These are phyloP conservation scores for Evernia prunastri DNA, from an alignment of 495 filamentous ascomycete genomes.

Conservation along the genomic window DNA sequence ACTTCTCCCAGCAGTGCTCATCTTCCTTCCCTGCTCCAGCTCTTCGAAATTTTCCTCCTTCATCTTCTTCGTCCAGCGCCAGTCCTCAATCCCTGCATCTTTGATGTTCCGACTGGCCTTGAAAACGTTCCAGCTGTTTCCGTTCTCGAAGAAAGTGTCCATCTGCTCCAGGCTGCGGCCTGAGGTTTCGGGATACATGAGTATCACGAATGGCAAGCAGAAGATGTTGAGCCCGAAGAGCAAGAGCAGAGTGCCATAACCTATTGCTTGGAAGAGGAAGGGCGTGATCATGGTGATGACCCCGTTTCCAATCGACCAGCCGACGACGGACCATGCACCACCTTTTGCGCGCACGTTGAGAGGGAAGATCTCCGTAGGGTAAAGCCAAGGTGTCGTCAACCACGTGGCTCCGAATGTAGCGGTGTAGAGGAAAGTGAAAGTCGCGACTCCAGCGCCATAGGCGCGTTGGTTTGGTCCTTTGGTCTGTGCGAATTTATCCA, in stretches of 20 bases:
- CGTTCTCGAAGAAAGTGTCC: constrained; percentile 44
- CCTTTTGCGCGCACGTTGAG: constrained; percentile 48
- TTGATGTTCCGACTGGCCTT: constrained; percentile 26
- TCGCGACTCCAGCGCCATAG: constrained; percentile 38
- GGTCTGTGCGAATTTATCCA: constrained; percentile 26
- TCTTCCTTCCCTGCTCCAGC: constrained; percentile 23
- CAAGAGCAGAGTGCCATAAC: constrained; percentile 46
- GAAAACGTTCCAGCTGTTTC: constrained; percentile 29
- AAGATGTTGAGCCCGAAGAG: constrained; percentile 49
- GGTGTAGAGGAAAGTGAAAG: constrained; percentile 50
- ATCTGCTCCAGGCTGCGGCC: constrained; percentile 55
- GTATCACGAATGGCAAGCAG: constrained; percentile 47
- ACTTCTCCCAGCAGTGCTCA: constrained; percentile 22
- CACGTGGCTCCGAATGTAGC: constrained; percentile 49
- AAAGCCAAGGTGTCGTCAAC: constrained; percentile 49
- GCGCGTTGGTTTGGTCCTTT: constrained; percentile 27
- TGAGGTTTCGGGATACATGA: constrained; percentile 55
- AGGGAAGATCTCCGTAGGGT: constrained; percentile 50
- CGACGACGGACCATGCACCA: constrained; percentile 51
- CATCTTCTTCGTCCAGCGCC: constrained; percentile 30
- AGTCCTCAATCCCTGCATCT: constrained; percentile 26
- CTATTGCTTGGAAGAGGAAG: constrained; percentile 42
- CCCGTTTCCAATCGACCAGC: constrained; percentile 52
- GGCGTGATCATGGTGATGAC: constrained; percentile 49
- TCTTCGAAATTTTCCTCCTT: constrained; percentile 23